Evolutionary conservation across 1,139 yeast species (phyloP), one percentile per base, ranked within the genome.

Genomic region (Yamadazyma trypodendri): DNA sequence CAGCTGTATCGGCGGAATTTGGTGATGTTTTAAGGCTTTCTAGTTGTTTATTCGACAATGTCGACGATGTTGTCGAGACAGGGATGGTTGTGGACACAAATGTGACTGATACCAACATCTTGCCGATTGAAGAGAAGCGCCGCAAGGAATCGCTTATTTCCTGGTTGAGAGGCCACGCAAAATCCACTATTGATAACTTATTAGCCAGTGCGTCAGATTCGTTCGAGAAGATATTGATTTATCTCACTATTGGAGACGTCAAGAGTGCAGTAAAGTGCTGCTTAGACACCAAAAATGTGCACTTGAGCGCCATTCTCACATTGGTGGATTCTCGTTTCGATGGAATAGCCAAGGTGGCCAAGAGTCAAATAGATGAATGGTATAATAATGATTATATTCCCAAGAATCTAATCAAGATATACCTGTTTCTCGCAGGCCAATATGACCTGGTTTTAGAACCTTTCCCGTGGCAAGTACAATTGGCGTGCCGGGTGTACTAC

Each of bases 221-320:
- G 0, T 62, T 78, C 33, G 82, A 81, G 31, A 55, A 58, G 18
- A 70, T 85, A 0, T 79, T 81, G 51, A 54, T 74, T 3, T 57
- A 70, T 21, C 52, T 89, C 10, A 68, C 81, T 32, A 67, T 76
- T 4, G 81, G 85, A 35, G 75, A 81, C 38, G 54, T 87, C 31
- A 63, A 72, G 9, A 65, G 67, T 23, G 97, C 97, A 1, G 70
- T 84, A 7, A 65, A 68, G 27, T 45, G 65, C 1, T 89, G 96
- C 0, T 60, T 81, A 4, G 64, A 71, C 16, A 60, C 83, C 0
- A 72, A 72, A 10, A 84, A 84, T 50, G 61, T 74, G 8, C 96
- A 89, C 56, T 60, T 90, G 24, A 79, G 95, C 0, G 79, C 77
- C 0, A 52, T 87, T 20, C 60, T 90, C n/a, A 74, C 96, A 0